Evolutionary conservation across 805 yeast species (phyloP), one percentile per base, ranked within the genome.

Genomic region (Metschnikowia noctiluminum): DNA sequence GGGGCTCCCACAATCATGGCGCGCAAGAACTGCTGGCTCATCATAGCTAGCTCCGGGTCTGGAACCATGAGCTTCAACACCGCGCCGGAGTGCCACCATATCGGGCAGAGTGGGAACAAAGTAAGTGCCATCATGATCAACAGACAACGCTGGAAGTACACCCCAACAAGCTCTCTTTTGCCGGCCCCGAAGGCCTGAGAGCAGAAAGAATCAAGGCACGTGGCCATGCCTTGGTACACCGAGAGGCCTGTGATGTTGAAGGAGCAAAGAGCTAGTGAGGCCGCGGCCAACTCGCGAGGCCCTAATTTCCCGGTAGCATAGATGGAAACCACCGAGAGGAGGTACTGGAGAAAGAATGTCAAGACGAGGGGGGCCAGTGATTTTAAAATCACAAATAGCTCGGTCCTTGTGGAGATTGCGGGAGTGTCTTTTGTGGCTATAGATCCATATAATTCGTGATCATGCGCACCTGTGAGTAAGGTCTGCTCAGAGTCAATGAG

Each of bases 1-100:
- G 96, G 96, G 7, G 87, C 80, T 16, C 95, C 96, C 45, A 83
- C 62, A 4, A 80, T 74, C 51, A 80, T 73, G 6, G 80, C 69
- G 46, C 87, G 70, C 56, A 87, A 65, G 60, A 80, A 87, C n/a
- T 64, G 57, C 52, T 81, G 84, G 12, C 88, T 81, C 55, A 84
- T 62, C 9, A 57, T 60, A 1, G 81, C 80, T 35, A 86, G 65
- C 42, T 77, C 80, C 8, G 42, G 28, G 32, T 55, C 61, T 4
- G 84, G 79, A 30, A 84, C 76, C 55, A 85, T 62, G 14, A 62
- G 59, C 12, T 60, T 56, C 38, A 84, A 65, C 7, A 82, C 52
- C 14, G 71, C 57, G 9, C 74, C 82, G 14, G 88, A 78, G 53
- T 69, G 75, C 76, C 81, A 80, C 89, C 88, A 85, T 55, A 38